Percentiles rank a stretch among this genome's conserved stretches.
Conservation (phyloP, 2,329 filamentous ascomycete genomes). For the Nemania bipapillata region DNA sequence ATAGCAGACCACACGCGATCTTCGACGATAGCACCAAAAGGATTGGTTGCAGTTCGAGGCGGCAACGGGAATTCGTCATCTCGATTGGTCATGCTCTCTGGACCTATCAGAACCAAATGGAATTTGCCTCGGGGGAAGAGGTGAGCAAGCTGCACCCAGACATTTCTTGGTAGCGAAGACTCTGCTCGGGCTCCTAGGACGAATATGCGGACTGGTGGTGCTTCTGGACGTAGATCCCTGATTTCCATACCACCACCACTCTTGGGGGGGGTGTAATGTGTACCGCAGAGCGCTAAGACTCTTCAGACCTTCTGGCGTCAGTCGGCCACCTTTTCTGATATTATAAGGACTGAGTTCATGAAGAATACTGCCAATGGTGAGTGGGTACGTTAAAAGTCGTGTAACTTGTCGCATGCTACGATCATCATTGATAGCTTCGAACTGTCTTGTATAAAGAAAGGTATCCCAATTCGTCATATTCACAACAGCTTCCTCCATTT, state of each 20-base stretch:
- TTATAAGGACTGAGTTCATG: slow-evolving; percentile 95
- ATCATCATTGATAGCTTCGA: slow-evolving; percentile 89
- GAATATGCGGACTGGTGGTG: slow-evolving; percentile 90
- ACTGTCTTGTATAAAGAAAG: slow-evolving; percentile 90
- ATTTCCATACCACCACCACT: slow-evolving; percentile 78
- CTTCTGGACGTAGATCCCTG: slow-evolving; percentile 81
- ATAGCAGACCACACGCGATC: slow-evolving; percentile 86
- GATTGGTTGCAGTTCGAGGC: slow-evolving; percentile 83
- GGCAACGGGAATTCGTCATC: slow-evolving; percentile 93
- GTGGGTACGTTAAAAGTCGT: slow-evolving; percentile 88
- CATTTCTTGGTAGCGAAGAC: slow-evolving; percentile 90
- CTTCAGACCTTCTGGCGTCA: slow-evolving; percentile 90
- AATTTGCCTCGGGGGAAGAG: slow-evolving; percentile 93
- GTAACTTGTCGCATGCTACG: slow-evolving; percentile 93
- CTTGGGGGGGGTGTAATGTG: slow-evolving; percentile 86
- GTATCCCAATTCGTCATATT: slow-evolving; percentile 99
- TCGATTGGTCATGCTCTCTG: slow-evolving; percentile 93
- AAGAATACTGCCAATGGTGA: slow-evolving; percentile 89
- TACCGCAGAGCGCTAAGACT: slow-evolving; percentile 93
- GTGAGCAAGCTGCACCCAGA: slow-evolving; percentile 93
- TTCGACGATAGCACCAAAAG: slow-evolving; percentile 93
- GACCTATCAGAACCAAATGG: slow-evolving; percentile 93
- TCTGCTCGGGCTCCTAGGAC: slow-evolving; percentile 96
- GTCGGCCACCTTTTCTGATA: slow-evolving; percentile 75
- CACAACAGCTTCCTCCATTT: slow-evolving; percentile 90